Evolutionary conservation across 768 basidiomycete genomes (phyloP).

Genomic region (Mycena galericulata): DNA sequence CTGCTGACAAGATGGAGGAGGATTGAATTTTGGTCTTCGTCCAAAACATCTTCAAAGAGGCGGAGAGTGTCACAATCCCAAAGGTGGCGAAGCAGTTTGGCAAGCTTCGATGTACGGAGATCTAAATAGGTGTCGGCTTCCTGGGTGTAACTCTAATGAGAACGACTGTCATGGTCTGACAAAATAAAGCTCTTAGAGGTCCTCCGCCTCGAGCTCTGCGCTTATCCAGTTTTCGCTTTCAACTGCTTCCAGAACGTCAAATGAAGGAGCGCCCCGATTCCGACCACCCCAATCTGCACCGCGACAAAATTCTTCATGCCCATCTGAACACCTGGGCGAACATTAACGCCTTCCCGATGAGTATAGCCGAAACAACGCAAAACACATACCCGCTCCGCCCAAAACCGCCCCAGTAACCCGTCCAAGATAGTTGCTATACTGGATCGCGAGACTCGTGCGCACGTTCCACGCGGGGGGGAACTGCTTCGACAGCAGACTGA

Average conservation of each 20-base stretch:
- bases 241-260: slow-evolving; percentile 69
- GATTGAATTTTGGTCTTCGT: no score
- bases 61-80: no score
- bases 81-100: no score
- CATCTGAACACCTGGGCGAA: slow-evolving; percentile 49
- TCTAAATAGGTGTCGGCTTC: no score
- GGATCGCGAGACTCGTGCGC: slow-evolving; percentile 67
- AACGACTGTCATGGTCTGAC: no score
- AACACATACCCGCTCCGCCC: slow-evolving; percentile 68
- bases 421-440: slow-evolving; percentile 78
- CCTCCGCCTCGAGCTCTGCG: no score
- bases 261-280: slow-evolving; percentile 67
- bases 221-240: slow-evolving; percentile 74
- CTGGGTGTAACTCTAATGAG: no score
- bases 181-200: no score
- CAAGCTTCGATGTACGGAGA: no score
- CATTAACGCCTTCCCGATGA: background rate
- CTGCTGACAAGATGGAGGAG: no score
- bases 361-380: slow-evolving; percentile 32
- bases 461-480: slow-evolving; percentile 73
- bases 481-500: slow-evolving; percentile 75
- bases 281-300: slow-evolving; percentile 70
- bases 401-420: slow-evolving; percentile 74
- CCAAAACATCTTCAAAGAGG: no score
- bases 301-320: slow-evolving; percentile 74